phyloP scores from a whole-genome alignment of 371 early-diverging fungal genomes.

The Actinomortierella wolfii region DNA sequence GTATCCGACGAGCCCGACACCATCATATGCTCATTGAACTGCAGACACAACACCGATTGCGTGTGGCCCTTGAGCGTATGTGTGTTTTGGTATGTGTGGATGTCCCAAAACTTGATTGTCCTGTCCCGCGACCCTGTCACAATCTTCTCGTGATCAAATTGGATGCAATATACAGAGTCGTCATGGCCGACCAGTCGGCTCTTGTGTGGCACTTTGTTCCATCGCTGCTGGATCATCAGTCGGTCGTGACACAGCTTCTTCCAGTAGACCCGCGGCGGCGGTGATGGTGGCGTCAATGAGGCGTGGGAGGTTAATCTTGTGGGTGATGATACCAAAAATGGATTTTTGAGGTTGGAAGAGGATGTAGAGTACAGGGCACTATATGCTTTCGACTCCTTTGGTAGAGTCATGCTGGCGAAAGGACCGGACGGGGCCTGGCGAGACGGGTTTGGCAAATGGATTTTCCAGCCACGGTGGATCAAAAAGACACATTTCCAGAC shows the following conservation, averaged over 20 bases:
- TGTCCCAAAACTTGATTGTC: constrained; percentile 81
- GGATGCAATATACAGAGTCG: constrained; percentile 95
- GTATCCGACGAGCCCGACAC: constrained; percentile 93
- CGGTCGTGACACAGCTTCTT: constrained; percentile 60
- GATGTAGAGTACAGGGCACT: too few relatives aligned
- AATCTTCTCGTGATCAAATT: constrained; percentile 80
- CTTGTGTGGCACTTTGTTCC: constrained; percentile 51
- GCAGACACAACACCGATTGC: constrained; percentile 89
- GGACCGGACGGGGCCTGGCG: too few relatives aligned
- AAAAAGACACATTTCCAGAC: constrained; percentile 62
- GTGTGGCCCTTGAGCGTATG: constrained; percentile 84
- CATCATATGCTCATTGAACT: constrained; percentile 78
- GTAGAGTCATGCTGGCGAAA: too few relatives aligned
- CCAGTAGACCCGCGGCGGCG: constrained; percentile 57
- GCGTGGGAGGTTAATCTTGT: too few relatives aligned
- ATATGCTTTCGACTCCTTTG: too few relatives aligned
- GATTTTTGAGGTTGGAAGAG: too few relatives aligned
- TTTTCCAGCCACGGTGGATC: constrained; percentile 50
- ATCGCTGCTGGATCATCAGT: constrained; percentile 52
- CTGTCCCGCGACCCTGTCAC: constrained; percentile 94
- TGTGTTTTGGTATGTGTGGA: constrained; percentile 65
- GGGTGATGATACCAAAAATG: too few relatives aligned
- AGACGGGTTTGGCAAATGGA: constrained; percentile 29
- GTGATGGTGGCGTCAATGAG: constrained; percentile 22
- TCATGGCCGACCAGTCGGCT: constrained; percentile 75